Evolutionary conservation across 2,329 filamentous ascomycete species (phyloP), one percentile per base, ranked within the genome.

Genomic region (Ophiostoma triangulosporum): DNA sequence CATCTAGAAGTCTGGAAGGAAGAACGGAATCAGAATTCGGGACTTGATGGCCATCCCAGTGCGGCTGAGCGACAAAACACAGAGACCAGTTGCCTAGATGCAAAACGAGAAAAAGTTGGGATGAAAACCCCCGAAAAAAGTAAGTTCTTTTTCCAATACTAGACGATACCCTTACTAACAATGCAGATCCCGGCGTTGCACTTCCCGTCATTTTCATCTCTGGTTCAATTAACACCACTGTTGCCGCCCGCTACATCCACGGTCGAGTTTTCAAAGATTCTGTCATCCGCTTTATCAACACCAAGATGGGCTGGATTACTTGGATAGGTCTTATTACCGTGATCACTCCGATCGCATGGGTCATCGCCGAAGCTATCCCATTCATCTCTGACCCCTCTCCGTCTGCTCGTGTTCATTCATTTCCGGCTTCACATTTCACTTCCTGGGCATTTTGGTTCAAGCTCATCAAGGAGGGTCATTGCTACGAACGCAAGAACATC

Each of bases 341-440:
- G 17, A 48, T 48, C 26, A 48, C 46, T 6, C 17, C 33, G n/a
- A 15, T 48, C 9, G 46, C 46, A 12, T 48, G 46, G 46, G 46
- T 48, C 29, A 48, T 48, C 8, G 46, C 46, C 3, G 46, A 48
- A 17, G 46, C 46, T 17, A 48, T 48, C n/a, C 46, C 46, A 6
- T 48, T 48, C 17, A 32, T 48, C 20, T 48, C 46, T 15, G 46
- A 48, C 46, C 17, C 9, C 46, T 48, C 5, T 48, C 46, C 3
- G 33, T 48, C 29, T 48, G 46, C 29, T 48, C 46, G n/a, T 48
- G 46, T 29, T n/a, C 33, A 11, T 48, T 48, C 17, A 48, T 48
- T 17, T 48, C 46, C 7, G 46, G 46, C 1, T 48, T 48, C 11
- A 48, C 46, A 2, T 48, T 48, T 14, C 33, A 48, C 17, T 48